A percentile compares a stretch with the other conserved stretches of the same genome.
Conservation (phyloP, 768 basidiomycete genomes). For the Panaeolus cyanescens region DNA sequence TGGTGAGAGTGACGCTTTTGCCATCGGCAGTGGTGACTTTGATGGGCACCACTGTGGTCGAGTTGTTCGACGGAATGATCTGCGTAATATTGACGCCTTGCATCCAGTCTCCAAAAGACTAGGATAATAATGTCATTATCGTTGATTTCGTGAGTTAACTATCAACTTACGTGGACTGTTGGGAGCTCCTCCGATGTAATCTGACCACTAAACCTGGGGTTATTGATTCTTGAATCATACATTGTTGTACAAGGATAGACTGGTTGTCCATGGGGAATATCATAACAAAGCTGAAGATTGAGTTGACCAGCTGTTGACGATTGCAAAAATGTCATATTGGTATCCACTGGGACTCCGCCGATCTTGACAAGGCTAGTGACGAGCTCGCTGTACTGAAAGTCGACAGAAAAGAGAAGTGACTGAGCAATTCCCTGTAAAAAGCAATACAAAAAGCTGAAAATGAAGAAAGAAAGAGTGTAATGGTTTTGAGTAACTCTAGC, state of each 20-base stretch:
- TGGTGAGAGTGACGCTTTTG: conserved; percentile 25
- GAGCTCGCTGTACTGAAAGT: conserved; percentile 39
- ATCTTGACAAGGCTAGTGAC: conserved; percentile 36
- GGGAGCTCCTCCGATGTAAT: neutral
- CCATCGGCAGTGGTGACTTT: conserved; percentile 18
- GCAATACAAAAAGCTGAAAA: conserved; percentile 52
- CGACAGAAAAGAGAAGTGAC: conserved; percentile 47
- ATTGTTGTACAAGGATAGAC: conserved; percentile 34
- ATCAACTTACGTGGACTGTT: neutral
- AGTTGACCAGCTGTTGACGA: conserved; percentile 24
- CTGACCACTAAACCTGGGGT: neutral
- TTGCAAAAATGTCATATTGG: conserved; percentile 38
- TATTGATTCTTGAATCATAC: conserved; percentile 27
- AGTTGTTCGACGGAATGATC: conserved; percentile 6
- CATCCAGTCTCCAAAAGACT: conserved; percentile 13
- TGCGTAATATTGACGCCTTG: conserved; percentile 14
- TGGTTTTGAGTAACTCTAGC: conserved; percentile 39
- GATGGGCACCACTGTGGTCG: conserved; percentile 25
- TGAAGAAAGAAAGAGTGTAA: conserved; percentile 48
- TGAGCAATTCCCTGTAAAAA: conserved; percentile 54
- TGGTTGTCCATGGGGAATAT: conserved; percentile 39
- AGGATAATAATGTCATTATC: neutral
- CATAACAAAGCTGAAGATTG: conserved; percentile 43
- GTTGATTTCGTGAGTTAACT: neutral
- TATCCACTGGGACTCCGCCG: conserved; percentile 32